Base-by-base conservation (phyloP, 345 rosid species). In the Brassica rapa region DNA sequence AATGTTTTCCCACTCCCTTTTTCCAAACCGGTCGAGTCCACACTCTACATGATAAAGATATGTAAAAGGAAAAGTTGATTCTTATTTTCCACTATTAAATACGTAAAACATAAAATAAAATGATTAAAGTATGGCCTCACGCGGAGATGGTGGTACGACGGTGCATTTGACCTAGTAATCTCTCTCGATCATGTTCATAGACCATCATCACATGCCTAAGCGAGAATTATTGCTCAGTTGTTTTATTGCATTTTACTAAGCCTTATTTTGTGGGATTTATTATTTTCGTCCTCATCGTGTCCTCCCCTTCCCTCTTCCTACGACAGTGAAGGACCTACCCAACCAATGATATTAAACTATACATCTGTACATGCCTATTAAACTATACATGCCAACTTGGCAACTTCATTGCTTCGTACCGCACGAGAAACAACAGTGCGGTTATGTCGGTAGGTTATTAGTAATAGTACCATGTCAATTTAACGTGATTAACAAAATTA, bases 391-490 rank as follows among this genome's bases (percentile, higher is more conserved):
- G 21, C 67, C 66, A 78, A 72, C 71, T 14, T 46, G 53, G 53
- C 53, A 46, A 49, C 56, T 6, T n/a, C 37, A 56, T 43, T 57
- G 4, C n/a, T 72, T 68, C 72, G 77, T 56, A 78, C 71, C 1
- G 66, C 35, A 55, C 24, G 43, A 27, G 61, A 39, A 65, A 66
- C 53, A 66, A 29, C 66, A 71, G 55, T 71, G 29, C 61, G 10
- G 51, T 57, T 66, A 71, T 78, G 81, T 78, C 81, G 77, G 81
- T 71, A 76, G 21, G 67, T 16, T 57, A 56, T 10, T 29, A 16
- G 16, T n/a, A 51, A 51, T 15, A 51, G 35, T 51, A 30, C 61
- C 64, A 16, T 66, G 29, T 23, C 25, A 32, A 4, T 49, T 25
- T 56, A 19, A 55, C 10, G 60, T 55, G 60, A 55, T n/a, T 49